Evolutionary conservation across 1,284 basidiomycete genomes (phyloP).

Genomic region (Cryptococcus amylolentus): DNA sequence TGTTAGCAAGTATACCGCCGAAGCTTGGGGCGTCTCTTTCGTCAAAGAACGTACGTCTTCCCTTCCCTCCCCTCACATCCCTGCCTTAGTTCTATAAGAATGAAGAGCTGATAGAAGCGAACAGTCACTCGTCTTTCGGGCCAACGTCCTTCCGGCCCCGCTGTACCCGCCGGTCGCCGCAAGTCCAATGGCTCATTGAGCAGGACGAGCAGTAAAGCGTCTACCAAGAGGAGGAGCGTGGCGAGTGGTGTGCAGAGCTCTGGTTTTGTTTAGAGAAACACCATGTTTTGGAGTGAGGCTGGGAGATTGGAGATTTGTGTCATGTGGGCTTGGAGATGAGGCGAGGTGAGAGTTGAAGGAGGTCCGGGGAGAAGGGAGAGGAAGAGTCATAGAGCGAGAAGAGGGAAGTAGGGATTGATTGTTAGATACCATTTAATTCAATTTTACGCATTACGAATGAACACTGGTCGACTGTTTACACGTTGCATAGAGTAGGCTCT

Average conservation of each 20-base stretch:
- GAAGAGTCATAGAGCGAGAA: no score
- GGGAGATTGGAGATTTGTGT: no score
- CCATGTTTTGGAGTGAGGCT: no score
- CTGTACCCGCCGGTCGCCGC: slow-evolving; percentile 22
- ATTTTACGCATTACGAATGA: no score
- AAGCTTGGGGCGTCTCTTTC: slow-evolving; percentile 88
- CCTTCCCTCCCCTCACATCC: background rate
- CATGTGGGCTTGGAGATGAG: no score
- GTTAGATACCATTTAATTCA: no score
- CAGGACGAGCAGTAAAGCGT: slow-evolving; percentile 21
- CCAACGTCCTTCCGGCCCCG: slow-evolving; percentile 24
- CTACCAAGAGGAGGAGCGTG: background rate
- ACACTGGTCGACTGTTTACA: no score
- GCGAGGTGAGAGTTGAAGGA: no score
- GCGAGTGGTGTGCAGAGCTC: background rate
- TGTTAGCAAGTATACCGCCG: slow-evolving; percentile 87
- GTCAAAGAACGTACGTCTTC: slow-evolving; percentile 63
- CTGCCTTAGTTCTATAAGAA: background rate
- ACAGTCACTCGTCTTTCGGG: slow-evolving; percentile 31
- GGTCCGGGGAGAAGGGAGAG: no score
- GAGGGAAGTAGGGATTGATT: no score
- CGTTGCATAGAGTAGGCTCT: no score
- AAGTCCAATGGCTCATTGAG: slow-evolving; percentile 16
- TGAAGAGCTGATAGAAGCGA: background rate
- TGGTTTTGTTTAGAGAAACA: background rate